These are phyloP conservation scores for Diplodia mutila DNA, from an alignment of 2,329 filamentous ascomycete species.

Conservation along the genomic window DNA sequence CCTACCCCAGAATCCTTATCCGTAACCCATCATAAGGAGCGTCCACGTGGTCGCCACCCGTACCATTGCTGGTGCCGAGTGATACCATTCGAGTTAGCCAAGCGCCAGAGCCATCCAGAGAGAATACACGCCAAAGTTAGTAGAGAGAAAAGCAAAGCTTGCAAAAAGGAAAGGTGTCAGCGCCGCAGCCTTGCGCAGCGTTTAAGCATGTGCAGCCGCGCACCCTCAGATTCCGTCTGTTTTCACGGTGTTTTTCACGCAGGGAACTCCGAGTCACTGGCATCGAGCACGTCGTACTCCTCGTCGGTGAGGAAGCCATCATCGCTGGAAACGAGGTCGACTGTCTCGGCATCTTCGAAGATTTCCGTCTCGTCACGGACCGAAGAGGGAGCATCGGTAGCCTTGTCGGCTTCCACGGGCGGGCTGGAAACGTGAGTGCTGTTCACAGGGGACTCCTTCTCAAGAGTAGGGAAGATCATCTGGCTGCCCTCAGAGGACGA, in stretches of 20 bases:
- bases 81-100: conserved; percentile 15
- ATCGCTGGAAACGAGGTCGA: conserved; percentile 57
- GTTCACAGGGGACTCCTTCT: conserved; percentile 85
- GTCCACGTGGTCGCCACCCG: neutral
- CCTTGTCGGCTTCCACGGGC: conserved; percentile 33
- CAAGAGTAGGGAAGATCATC: conserved; percentile 97
- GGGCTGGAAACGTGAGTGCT: conserved; percentile 64
- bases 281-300: conserved; percentile 96
- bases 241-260: conserved; percentile 1
- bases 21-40: conserved; percentile 13
- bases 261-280: conserved; percentile 66
- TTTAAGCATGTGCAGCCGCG: neutral
- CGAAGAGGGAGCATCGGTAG: conserved; percentile 41
- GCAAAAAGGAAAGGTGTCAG: neutral
- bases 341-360: conserved; percentile 62
- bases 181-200: neutral
- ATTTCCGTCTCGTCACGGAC: conserved; percentile 57
- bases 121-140: conserved; percentile 22
- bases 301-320: conserved; percentile 92
- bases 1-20: conserved; percentile 3
- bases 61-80: conserved; percentile 8
- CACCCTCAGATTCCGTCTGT: neutral
- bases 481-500: conserved; percentile 55
- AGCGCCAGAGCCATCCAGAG: conserved; percentile 22
- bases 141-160: neutral